Evolutionary conservation across 768 basidiomycete species (phyloP).

Genomic region (Lepiota venenata): DNA sequence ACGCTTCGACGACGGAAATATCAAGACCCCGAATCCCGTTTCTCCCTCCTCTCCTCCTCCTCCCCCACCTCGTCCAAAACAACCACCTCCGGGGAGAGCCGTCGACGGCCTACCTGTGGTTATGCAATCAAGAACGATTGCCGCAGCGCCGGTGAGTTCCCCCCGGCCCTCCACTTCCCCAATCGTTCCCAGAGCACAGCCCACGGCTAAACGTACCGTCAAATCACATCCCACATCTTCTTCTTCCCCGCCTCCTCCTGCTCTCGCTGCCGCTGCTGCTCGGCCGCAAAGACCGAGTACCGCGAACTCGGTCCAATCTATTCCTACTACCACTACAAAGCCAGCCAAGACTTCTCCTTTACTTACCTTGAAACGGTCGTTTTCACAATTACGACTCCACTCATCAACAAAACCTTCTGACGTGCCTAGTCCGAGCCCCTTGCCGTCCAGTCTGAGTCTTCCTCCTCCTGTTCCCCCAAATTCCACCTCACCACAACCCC

Average conservation of each 20-base stretch:
- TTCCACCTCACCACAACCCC: background rate
- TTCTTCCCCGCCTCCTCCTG: too few species aligned
- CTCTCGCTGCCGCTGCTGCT: background rate
- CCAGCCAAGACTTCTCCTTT: conserved; percentile 1
- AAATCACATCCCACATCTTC: background rate
- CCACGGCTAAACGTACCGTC: background rate
- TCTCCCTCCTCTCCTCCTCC: background rate
- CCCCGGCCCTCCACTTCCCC: background rate
- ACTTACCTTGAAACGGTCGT: conserved; percentile 12
- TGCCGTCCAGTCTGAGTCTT: background rate
- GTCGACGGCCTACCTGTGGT: background rate
- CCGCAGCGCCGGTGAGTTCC: background rate
- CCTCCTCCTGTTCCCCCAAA: background rate
- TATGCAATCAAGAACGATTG: background rate
- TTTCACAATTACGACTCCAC: conserved; percentile 5
- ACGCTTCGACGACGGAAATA: conserved; percentile 2
- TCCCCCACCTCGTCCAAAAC: background rate
- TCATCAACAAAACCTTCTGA: conserved; percentile 1
- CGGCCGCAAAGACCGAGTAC: conserved; percentile 1
- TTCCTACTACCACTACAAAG: background rate
- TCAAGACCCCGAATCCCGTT: conserved; percentile 3
- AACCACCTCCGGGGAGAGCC: background rate
- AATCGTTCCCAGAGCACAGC: conserved; percentile 8
- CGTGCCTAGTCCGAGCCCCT: background rate
- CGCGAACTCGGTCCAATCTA: background rate